A percentile compares a stretch with the other conserved stretches of the same genome.
These are phyloP conservation scores for Pseudogymnoascus sp. DNA, from an alignment of 2,329 filamentous ascomycete species.

Conservation along the genomic window DNA sequence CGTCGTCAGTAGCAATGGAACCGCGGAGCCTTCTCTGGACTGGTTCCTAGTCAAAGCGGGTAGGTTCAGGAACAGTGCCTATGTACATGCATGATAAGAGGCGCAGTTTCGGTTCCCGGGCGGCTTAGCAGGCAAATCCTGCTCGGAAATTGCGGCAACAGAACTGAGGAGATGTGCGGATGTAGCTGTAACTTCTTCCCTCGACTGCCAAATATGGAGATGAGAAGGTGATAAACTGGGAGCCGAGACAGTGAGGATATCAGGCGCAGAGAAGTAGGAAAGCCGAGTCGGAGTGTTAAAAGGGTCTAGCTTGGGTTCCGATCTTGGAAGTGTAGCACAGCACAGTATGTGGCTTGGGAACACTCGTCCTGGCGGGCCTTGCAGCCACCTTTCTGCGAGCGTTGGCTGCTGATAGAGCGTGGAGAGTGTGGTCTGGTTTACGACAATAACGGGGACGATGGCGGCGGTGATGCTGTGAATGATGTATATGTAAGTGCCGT, in stretches of 20 bases:
- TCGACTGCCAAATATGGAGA: background rate
- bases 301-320: background rate
- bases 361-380: background rate
- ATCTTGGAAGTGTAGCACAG: background rate
- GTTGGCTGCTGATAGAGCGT: background rate
- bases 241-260: background rate
- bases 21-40: background rate
- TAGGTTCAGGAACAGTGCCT: background rate
- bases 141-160: background rate
- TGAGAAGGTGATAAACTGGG: background rate
- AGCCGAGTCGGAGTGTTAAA: slow-evolving; percentile 4
- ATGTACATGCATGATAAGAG: background rate
- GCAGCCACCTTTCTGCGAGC: background rate
- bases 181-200: background rate
- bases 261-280: background rate
- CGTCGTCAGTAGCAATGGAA: background rate
- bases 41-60: background rate
- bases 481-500: slow-evolving; percentile 5
- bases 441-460: background rate
- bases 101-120: background rate
- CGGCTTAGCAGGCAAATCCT: background rate
- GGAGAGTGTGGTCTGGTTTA: background rate
- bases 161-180: background rate
- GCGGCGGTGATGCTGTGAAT: background rate
- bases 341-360: background rate